phyloP scores from a whole-genome alignment of 2,329 filamentous ascomycete species.

The Pseudogymnoascus sp. region DNA sequence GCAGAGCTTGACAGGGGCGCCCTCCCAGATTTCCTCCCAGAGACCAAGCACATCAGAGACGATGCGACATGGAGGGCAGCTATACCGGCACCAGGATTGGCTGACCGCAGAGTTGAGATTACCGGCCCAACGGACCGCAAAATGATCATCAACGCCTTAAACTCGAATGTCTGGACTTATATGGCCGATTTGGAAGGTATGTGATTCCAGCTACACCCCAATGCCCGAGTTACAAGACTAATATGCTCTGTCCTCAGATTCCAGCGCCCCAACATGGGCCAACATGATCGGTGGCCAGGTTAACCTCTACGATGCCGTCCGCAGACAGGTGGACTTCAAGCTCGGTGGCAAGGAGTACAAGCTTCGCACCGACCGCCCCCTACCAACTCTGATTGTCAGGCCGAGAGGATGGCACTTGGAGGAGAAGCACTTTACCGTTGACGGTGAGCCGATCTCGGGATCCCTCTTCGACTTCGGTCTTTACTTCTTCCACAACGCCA shows the following conservation, averaged over 20 bases:
- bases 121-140: slow-evolving; percentile 95
- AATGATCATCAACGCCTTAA: slow-evolving; percentile 97
- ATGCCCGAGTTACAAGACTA: neutral
- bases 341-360: slow-evolving; percentile 94
- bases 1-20: slow-evolving; percentile 85
- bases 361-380: slow-evolving; percentile 78
- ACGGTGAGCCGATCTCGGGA: slow-evolving; percentile 89
- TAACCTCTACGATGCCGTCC: slow-evolving; percentile 93
- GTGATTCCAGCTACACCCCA: slow-evolving; percentile 21
- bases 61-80: slow-evolving; percentile 91
- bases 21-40: slow-evolving; percentile 87
- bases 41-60: slow-evolving; percentile 92
- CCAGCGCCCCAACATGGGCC: slow-evolving; percentile 92
- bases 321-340: slow-evolving; percentile 92
- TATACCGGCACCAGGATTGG: slow-evolving; percentile 79
- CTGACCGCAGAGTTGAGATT: slow-evolving; percentile 93
- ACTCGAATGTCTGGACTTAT: slow-evolving; percentile 94
- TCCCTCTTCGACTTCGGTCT: slow-evolving; percentile 94
- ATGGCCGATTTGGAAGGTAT: slow-evolving; percentile 98
- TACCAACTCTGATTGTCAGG: slow-evolving; percentile 87
- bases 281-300: slow-evolving; percentile 99
- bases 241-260: slow-evolving; percentile 51
- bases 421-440: slow-evolving; percentile 95
- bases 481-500: slow-evolving; percentile 98
- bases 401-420: slow-evolving; percentile 96